These are phyloP conservation scores for Stagonosporopsis chrysanthemi DNA, from an alignment of 2,329 filamentous ascomycete species.

Conservation along the genomic window DNA sequence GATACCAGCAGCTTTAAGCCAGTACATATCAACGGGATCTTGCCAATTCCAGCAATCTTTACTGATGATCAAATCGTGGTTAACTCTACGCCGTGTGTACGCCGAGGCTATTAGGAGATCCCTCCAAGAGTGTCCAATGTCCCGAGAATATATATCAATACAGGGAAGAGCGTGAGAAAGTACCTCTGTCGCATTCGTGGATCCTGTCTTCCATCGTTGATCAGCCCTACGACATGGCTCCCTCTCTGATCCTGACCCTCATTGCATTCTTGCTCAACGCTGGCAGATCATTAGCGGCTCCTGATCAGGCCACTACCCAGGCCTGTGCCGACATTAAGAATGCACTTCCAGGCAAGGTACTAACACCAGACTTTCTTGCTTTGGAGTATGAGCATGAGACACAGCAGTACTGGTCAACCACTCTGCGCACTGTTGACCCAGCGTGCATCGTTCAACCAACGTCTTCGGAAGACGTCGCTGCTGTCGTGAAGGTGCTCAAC, in stretches of 20 bases:
- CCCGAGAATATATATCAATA: background rate
- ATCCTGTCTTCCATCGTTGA: background rate
- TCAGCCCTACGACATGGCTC: background rate
- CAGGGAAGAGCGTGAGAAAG: background rate
- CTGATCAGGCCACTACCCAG: conserved; percentile 26
- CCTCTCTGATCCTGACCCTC: background rate
- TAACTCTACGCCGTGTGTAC: background rate
- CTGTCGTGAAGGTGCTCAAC: conserved; percentile 34
- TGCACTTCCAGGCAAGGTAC: conserved; percentile 29
- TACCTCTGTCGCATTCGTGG: background rate
- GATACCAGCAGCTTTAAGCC: background rate
- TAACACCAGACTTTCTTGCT: conserved; percentile 26
- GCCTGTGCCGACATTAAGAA: conserved; percentile 30
- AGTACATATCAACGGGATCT: background rate
- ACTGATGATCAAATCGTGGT: background rate
- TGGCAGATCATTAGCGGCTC: conserved; percentile 16
- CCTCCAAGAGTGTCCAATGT: background rate
- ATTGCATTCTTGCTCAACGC: conserved; percentile 17
- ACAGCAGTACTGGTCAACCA: conserved; percentile 33
- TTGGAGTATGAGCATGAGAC: conserved; percentile 30
- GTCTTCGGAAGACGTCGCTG: conserved; percentile 34
- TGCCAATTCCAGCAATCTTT: background rate
- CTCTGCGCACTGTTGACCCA: conserved; percentile 28
- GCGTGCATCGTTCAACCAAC: conserved; percentile 37
- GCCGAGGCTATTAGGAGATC: background rate